A percentile compares a stretch with the other conserved stretches of the same genome.
Conservation (phyloP, 805 yeast genomes). For the Brettanomyces anomalus region DNA sequence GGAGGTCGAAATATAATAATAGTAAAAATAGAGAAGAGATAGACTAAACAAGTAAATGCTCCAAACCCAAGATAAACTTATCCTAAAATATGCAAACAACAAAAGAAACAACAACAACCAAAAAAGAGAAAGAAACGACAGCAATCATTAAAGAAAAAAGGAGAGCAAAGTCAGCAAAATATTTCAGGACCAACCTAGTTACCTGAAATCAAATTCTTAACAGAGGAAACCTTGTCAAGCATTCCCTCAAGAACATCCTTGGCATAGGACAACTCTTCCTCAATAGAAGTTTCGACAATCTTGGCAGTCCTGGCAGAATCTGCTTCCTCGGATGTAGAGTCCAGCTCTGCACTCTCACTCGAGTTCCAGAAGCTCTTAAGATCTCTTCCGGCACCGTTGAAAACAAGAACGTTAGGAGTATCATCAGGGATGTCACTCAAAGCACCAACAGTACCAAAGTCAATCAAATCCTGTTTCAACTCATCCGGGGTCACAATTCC, state of each 20-base stretch:
- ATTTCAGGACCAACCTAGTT: neutral
- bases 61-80: neutral
- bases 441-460: conserved; percentile 52
- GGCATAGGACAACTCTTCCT: conserved; percentile 11
- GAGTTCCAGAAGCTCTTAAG: conserved; percentile 53
- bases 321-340: neutral
- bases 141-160: neutral
- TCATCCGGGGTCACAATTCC: conserved; percentile 59
- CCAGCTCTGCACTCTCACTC: conserved; percentile 7
- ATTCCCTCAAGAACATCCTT: conserved; percentile 15
- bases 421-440: conserved; percentile 59
- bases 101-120: neutral
- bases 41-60: neutral
- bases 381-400: conserved; percentile 76
- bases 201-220: conserved; percentile 1
- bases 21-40: neutral
- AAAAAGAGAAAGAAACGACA: neutral
- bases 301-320: conserved; percentile 16
- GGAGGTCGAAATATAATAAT: neutral
- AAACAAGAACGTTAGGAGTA: conserved; percentile 71
- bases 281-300: conserved; percentile 13
- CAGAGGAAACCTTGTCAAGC: conserved; percentile 8
- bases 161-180: neutral
- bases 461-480: conserved; percentile 66
- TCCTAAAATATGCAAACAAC: neutral